These are phyloP conservation scores for Sugiyamaella xylanicola DNA, from an alignment of 1,139 yeast species.

Conservation along the genomic window DNA sequence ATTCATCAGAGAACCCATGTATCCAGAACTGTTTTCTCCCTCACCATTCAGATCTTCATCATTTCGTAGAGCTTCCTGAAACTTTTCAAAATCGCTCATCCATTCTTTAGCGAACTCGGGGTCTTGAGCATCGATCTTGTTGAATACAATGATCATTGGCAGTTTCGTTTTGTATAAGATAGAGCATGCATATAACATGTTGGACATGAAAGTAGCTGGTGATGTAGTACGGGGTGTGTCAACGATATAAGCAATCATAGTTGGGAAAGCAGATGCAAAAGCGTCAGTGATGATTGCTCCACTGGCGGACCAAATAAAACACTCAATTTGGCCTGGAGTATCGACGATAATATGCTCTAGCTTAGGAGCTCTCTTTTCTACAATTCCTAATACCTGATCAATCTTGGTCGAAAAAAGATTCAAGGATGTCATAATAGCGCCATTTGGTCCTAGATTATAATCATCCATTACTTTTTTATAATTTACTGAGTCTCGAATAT, in stretches of 20 bases:
- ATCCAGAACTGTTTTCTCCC: conserved; percentile 76
- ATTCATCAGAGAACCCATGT: conserved; percentile 91
- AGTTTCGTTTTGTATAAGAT: conserved; percentile 92
- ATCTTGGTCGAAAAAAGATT: conserved; percentile 92
- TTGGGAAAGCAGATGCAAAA: conserved; percentile 93
- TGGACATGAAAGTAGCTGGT: conserved; percentile 96
- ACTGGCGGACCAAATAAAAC: conserved; percentile 89
- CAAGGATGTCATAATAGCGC: conserved; percentile 94
- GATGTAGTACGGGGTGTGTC: conserved; percentile 94
- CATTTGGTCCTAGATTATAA: conserved; percentile 92
- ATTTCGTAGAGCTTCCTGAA: conserved; percentile 73
- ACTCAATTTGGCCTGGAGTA: conserved; percentile 98
- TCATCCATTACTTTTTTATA: conserved; percentile 95
- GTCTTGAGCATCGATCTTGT: conserved; percentile 86
- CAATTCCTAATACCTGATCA: conserved; percentile 86
- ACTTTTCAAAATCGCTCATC: conserved; percentile 96
- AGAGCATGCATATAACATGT: conserved; percentile 97
- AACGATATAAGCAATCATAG: conserved; percentile 91
- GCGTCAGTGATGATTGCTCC: conserved; percentile 97
- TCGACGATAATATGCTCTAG: conserved; percentile 77
- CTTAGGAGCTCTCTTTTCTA: conserved; percentile 72
- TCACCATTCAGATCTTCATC: conserved; percentile 64
- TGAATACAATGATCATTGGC: conserved; percentile 96
- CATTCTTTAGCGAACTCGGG: conserved; percentile 91
- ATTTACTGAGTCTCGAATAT: conserved; percentile 93